Evolutionary conservation across 306 rosid species (phyloP).

Genomic region (Fagus sylvatica): DNA sequence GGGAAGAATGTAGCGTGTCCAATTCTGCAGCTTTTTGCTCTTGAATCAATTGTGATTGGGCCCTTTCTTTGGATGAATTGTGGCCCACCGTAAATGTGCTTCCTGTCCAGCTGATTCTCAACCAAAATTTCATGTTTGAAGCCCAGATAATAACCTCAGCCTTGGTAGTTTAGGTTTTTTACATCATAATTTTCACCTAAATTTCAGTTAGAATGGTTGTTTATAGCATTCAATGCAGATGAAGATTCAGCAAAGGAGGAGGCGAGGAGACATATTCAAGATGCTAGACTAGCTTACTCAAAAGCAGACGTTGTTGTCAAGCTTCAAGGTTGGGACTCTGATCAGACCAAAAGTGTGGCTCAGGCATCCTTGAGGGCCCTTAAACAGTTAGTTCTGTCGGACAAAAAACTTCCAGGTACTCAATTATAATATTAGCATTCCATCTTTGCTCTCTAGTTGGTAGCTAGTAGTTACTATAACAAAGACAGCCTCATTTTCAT

Average conservation of each 20-base stretch:
- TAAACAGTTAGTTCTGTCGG: conserved; percentile 73
- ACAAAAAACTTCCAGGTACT: conserved; percentile 85
- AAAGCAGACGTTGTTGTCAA: conserved; percentile 83
- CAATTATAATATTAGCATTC: neutral
- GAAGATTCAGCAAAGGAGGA: conserved; percentile 85
- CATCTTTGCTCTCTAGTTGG: conserved; percentile 4
- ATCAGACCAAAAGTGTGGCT: conserved; percentile 69
- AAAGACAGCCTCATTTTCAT: neutral
- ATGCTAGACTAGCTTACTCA: conserved; percentile 57
- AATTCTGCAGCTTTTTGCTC: neutral
- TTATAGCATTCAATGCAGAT: conserved; percentile 49
- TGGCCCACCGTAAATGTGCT: neutral
- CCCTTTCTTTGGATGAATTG: neutral
- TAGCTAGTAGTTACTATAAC: neutral
- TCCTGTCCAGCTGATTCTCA: neutral
- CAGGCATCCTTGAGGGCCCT: conserved; percentile 88
- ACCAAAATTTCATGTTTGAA: neutral
- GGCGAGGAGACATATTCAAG: conserved; percentile 60
- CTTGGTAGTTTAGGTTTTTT: neutral
- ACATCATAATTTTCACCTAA: neutral
- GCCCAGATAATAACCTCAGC: neutral
- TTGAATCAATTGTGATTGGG: neutral
- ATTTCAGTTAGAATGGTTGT: neutral
- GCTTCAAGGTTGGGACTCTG: conserved; percentile 83
- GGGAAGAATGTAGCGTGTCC: neutral